A percentile compares a stretch with the other conserved stretches of the same genome.
phyloP scores from a whole-genome alignment of 2,329 filamentous ascomycete species.

The Penicillium sp. region DNA sequence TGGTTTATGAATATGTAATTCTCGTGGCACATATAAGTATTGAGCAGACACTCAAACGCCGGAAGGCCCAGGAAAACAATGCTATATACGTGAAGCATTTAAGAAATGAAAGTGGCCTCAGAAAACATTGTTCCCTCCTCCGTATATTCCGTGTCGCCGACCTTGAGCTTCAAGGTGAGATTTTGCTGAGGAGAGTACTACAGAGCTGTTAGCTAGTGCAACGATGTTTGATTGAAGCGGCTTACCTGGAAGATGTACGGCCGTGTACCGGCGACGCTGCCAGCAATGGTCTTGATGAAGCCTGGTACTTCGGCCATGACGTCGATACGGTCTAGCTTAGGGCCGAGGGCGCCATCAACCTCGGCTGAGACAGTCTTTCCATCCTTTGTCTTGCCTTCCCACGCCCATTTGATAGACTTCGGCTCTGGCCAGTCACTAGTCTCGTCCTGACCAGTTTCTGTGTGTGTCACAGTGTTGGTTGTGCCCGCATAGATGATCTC shows the following conservation, averaged over 20 bases:
- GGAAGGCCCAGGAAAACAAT: constrained; percentile 28
- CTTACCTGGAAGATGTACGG: constrained; percentile 96
- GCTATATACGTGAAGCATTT: constrained; percentile 38
- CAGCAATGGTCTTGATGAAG: constrained; percentile 93
- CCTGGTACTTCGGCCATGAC: constrained; percentile 96
- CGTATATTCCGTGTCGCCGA: constrained; percentile 76
- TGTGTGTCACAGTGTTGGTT: constrained; percentile 70
- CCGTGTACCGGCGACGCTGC: constrained; percentile 85
- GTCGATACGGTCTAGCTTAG: constrained; percentile 81
- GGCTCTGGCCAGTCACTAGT: constrained; percentile 92
- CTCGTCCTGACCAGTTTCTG: constrained; percentile 70
- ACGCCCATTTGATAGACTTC: constrained; percentile 72
- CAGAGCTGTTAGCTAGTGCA: constrained; percentile 22
- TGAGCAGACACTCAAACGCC: constrained; percentile 38
- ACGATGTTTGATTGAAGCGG: constrained; percentile 16
- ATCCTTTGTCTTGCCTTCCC: constrained; percentile 78
- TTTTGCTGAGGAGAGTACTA: constrained; percentile 73
- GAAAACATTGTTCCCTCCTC: constrained; percentile 82
- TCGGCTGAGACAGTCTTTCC: constrained; percentile 73
- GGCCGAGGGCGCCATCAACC: constrained; percentile 71
- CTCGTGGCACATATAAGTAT: constrained; percentile 33
- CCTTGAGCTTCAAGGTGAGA: constrained; percentile 79
- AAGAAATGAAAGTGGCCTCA: constrained; percentile 96
- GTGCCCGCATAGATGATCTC: constrained; percentile 77
- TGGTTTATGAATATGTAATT: constrained; percentile 22